Evolutionary conservation across 108 stramenopile species (phyloP), one percentile per base, ranked within the genome.

Genomic region (Licmophora abbreviata): DNA sequence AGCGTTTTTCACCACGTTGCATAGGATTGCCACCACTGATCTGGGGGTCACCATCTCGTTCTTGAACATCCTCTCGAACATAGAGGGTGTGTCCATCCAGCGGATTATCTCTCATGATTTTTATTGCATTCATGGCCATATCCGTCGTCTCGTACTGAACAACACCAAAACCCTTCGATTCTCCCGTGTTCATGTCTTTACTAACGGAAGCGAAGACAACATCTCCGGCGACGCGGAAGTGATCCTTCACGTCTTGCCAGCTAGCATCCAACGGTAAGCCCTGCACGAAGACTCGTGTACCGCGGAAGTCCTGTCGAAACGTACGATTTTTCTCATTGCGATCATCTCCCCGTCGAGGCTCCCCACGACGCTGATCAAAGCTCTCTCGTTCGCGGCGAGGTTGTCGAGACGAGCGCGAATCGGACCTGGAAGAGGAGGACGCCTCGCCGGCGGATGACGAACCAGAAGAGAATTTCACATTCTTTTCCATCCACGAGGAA

Each of bases 171-270:
- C 75, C 77, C 63, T 85, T 85, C 10, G 79, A 73, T 51, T 64
- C 53, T 14, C 88, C 82, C 10, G 79, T 85, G 10, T 27, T 54
- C 2, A 31, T 36, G 53, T 91, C 82, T 31, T 73, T 55, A 48
- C 76, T 78, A 17, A 91, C 66, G 15, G 81, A 81, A n/a, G 88
- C 82, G 65, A 79, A 86, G 3, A 83, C 82, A 48, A 90, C 88
- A 11, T 81, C 66, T 32, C 88, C 83, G 8, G 77, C 79, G 8
- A 60, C 26, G 22, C 63, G 54, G 44, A 90, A 90, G 54, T 90
- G 88, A 64, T 90, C 84, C 65, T 90, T 87, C 60, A 88, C 60
- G 49, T 81, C 81, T 69, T 90, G 69, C 88, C 88, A 90, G 20
- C 63, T 58, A 4, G 68, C 68, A 35, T 81, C 61, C 8, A 49